Conservation (phyloP, 1,284 basidiomycete species). For the Apiotrichum sp. region DNA sequence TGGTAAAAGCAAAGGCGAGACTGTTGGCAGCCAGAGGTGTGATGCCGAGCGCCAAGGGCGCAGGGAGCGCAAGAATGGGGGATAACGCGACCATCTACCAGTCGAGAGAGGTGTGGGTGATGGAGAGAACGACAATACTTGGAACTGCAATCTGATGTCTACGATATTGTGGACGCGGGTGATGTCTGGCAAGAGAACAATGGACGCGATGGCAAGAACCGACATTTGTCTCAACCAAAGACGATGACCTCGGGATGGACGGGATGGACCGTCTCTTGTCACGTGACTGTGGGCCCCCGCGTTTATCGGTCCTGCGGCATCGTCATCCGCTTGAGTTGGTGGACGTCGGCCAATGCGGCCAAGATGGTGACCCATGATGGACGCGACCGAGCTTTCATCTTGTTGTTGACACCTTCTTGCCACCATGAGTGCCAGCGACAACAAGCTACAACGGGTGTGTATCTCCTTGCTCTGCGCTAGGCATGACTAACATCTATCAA, state of each 20-base stretch:
- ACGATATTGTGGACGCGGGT: too few relatives aligned
- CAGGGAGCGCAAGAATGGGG: constrained; percentile 21
- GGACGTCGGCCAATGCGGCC: too few relatives aligned
- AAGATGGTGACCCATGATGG: too few relatives aligned
- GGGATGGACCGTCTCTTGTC: too few relatives aligned
- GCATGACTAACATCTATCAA: constrained; percentile 4
- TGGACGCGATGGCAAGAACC: too few relatives aligned
- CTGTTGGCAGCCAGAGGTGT: constrained; percentile 26
- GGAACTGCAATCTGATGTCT: too few relatives aligned
- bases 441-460: constrained; percentile 19
- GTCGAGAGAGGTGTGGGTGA: not conserved
- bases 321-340: too few relatives aligned
- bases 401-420: not conserved
- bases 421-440: constrained; percentile 16
- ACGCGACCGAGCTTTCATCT: not conserved
- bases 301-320: too few relatives aligned
- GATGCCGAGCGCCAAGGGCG: constrained; percentile 22
- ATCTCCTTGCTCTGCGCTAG: not conserved
- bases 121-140: too few relatives aligned
- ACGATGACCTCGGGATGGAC: too few relatives aligned
- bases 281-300: too few relatives aligned
- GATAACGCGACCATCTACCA: not conserved
- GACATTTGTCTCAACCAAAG: too few relatives aligned
- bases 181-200: not conserved
- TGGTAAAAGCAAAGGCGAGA: constrained; percentile 42